These are phyloP conservation scores for Aspergillus jensenii DNA, from an alignment of 2,329 filamentous ascomycete species.

Conservation along the genomic window DNA sequence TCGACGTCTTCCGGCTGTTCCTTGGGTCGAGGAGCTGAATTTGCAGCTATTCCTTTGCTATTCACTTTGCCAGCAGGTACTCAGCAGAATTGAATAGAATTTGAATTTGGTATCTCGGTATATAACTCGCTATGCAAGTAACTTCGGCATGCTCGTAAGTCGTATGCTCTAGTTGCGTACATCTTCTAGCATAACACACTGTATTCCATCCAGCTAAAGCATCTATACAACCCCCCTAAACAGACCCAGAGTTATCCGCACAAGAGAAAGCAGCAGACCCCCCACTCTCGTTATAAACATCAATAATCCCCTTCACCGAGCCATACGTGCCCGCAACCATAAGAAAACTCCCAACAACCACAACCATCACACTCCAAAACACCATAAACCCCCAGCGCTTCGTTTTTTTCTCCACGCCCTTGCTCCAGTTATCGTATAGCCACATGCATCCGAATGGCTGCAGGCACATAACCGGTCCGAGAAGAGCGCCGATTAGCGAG, in stretches of 20 bases:
- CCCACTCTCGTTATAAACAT: constrained; percentile 34
- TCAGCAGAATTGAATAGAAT: too few relatives aligned
- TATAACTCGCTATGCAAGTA: too few relatives aligned
- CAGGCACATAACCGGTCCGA: constrained; percentile 19
- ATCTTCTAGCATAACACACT: too few relatives aligned
- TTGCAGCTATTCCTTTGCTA: too few relatives aligned
- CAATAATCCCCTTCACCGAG: constrained; percentile 42
- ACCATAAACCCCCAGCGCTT: constrained; percentile 22
- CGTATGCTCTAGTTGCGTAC: too few relatives aligned
- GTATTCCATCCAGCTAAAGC: too few relatives aligned
- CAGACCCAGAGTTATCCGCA: constrained; percentile 41
- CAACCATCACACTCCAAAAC: constrained; percentile 32
- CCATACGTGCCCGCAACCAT: constrained; percentile 49
- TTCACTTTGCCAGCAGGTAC: too few relatives aligned
- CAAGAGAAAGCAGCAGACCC: constrained; percentile 45
- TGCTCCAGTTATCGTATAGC: constrained; percentile 36
- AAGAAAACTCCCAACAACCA: constrained; percentile 42
- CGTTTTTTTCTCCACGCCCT: constrained; percentile 4
- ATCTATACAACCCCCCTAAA: neutral
- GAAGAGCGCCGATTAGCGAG: constrained; percentile 19
- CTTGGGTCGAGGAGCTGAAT: too few relatives aligned
- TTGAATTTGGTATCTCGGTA: too few relatives aligned
- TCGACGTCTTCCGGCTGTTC: too few relatives aligned
- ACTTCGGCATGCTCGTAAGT: too few relatives aligned
- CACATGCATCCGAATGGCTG: constrained; percentile 20